These are phyloP conservation scores for Aspergillus asperescens DNA, from an alignment of 495 filamentous ascomycete genomes.

Conservation along the genomic window DNA sequence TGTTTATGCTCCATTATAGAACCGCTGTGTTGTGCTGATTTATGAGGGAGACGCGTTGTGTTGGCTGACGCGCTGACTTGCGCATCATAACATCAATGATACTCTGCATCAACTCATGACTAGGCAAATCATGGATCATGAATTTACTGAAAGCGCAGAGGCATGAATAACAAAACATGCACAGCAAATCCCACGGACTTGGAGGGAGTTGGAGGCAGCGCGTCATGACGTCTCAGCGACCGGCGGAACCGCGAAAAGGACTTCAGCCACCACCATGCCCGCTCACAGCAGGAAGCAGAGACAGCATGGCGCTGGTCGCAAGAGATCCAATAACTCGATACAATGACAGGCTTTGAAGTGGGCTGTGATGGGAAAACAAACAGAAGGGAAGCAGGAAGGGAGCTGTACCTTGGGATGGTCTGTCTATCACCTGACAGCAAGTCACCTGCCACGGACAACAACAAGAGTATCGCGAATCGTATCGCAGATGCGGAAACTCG, in stretches of 20 bases:
- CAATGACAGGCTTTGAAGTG: not conserved
- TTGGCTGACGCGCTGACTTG: conserved; percentile 26
- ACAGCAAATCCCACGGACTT: not conserved
- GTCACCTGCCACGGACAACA: conserved; percentile 49
- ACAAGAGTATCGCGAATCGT: conserved; percentile 40
- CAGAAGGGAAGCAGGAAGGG: conserved; percentile 15
- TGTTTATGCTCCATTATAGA: not conserved
- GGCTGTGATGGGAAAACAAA: conserved; percentile 1
- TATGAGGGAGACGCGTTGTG: conserved; percentile 23
- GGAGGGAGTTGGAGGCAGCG: conserved; percentile 22
- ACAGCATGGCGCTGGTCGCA: not conserved
- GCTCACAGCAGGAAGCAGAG: conserved; percentile 7
- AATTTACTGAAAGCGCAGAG: not conserved
- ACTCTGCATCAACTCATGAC: not conserved
- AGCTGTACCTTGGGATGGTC: conserved; percentile 44
- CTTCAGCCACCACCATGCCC: conserved; percentile 13
- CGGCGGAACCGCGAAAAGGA: conserved; percentile 23
- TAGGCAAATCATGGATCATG: not conserved
- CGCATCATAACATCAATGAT: conserved; percentile 15
- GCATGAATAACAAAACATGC: not conserved
- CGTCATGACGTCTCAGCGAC: conserved; percentile 32
- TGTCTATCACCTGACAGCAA: conserved; percentile 51
- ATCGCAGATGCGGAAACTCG: conserved; percentile 23
- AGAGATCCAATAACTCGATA: conserved; percentile 3
- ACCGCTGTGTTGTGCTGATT: not conserved